These are phyloP conservation scores for Diaporthe helianthi DNA, from an alignment of 2,329 filamentous ascomycete genomes.

Conservation along the genomic window DNA sequence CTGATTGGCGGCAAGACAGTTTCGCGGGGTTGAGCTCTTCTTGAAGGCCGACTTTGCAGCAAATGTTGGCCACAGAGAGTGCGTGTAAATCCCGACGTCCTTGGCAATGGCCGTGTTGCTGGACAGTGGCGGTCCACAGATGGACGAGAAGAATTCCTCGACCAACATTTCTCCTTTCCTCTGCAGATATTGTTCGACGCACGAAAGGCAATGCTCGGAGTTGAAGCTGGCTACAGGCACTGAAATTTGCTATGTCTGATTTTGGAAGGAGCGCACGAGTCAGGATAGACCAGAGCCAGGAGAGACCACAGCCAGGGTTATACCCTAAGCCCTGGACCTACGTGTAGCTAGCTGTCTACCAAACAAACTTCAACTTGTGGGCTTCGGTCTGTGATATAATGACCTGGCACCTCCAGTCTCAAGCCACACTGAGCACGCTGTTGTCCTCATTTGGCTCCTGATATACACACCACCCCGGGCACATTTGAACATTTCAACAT, in stretches of 20 bases:
- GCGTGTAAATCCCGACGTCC: constrained; percentile 87
- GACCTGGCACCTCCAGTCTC: neutral
- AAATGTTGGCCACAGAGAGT: constrained; percentile 80
- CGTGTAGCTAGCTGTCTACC: neutral
- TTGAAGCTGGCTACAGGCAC: neutral
- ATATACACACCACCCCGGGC: neutral
- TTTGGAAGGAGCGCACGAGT: constrained; percentile 18
- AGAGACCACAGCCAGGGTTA: neutral
- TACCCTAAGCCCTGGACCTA: neutral
- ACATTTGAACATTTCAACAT: too few relatives aligned
- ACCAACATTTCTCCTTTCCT: constrained; percentile 55
- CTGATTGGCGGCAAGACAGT: constrained; percentile 80
- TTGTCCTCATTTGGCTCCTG: neutral
- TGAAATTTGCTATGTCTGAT: constrained; percentile 1
- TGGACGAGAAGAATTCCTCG: constrained; percentile 66
- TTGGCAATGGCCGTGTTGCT: constrained; percentile 71
- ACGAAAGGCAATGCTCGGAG: neutral
- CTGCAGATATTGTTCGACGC: neutral
- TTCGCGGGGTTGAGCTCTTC: constrained; percentile 83
- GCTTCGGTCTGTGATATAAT: neutral
- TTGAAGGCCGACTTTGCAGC: constrained; percentile 83
- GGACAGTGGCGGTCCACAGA: constrained; percentile 63
- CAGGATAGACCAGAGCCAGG: too few relatives aligned
- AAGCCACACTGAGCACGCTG: too few relatives aligned
- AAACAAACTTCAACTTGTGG: neutral